phyloP scores from a whole-genome alignment of 2,329 filamentous ascomycete genomes.

The Esteya vermicola region DNA sequence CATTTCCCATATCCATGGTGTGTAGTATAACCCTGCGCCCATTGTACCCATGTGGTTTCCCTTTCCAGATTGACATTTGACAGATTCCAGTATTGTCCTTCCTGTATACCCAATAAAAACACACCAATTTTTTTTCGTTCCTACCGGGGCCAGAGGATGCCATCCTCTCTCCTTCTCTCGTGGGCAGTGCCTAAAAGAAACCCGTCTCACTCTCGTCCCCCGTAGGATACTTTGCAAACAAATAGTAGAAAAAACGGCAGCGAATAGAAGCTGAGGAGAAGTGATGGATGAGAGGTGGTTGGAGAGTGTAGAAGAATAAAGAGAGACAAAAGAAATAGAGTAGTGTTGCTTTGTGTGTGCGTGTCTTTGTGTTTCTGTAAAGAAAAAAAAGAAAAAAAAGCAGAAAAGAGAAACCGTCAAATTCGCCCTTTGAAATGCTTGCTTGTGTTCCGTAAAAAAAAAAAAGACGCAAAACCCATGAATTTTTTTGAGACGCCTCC shows the following conservation, averaged over 20 bases:
- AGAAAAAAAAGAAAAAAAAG: slow-evolving; percentile 1
- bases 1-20: background rate
- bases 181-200: no score
- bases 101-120: no score
- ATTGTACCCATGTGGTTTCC: slow-evolving; percentile 1
- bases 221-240: background rate
- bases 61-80: background rate
- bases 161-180: no score
- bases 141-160: no score
- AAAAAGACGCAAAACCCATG: background rate
- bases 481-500: slow-evolving; percentile 6
- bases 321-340: background rate
- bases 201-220: background rate
- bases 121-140: no score
- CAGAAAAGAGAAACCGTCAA: background rate
- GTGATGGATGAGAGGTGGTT: no score
- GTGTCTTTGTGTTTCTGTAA: background rate
- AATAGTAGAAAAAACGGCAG: no score
- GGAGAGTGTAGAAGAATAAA: background rate
- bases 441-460: background rate
- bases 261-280: no score
- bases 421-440: no score
- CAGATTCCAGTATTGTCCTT: no score
- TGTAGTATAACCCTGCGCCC: slow-evolving; percentile 1
- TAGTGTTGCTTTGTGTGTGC: background rate